These are phyloP conservation scores for Paspalum vaginatum DNA, from an alignment of 176 grass and related monocot species.

Conservation along the genomic window DNA sequence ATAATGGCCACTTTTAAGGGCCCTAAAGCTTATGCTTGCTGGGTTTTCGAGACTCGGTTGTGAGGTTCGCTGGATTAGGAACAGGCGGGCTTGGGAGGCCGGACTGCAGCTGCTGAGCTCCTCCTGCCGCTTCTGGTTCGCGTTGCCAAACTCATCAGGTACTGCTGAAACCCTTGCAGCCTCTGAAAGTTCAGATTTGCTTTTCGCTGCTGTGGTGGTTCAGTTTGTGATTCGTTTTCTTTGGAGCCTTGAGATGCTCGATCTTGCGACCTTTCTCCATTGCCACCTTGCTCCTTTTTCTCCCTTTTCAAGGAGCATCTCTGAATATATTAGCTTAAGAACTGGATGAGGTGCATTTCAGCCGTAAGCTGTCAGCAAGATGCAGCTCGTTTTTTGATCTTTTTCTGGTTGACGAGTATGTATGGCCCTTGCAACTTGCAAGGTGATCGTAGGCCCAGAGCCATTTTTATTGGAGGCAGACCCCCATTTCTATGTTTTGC, in stretches of 20 bases:
- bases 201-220: slow-evolving; percentile 21
- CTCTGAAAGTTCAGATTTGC: slow-evolving; percentile 37
- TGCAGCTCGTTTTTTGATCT: neutral
- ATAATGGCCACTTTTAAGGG: slow-evolving; percentile 60
- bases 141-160: slow-evolving; percentile 39
- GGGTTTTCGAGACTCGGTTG: slow-evolving; percentile 48
- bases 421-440: neutral
- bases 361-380: neutral
- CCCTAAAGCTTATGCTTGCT: slow-evolving; percentile 45
- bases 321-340: slow-evolving; percentile 14
- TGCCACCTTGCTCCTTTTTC: slow-evolving; percentile 28
- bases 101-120: slow-evolving; percentile 19
- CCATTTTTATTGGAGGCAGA: neutral
- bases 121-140: slow-evolving; percentile 16
- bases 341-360: slow-evolving; percentile 24
- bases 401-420: slow-evolving; percentile 1
- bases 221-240: slow-evolving; percentile 25
- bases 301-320: neutral
- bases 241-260: slow-evolving; percentile 22
- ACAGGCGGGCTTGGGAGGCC: slow-evolving; percentile 27
- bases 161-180: slow-evolving; percentile 36
- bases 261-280: neutral
- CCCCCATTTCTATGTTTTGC: neutral
- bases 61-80: neutral
- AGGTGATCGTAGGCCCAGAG: neutral